phyloP scores from a whole-genome alignment of 2,329 filamentous ascomycete species.

The Colletotrichum siamense region DNA sequence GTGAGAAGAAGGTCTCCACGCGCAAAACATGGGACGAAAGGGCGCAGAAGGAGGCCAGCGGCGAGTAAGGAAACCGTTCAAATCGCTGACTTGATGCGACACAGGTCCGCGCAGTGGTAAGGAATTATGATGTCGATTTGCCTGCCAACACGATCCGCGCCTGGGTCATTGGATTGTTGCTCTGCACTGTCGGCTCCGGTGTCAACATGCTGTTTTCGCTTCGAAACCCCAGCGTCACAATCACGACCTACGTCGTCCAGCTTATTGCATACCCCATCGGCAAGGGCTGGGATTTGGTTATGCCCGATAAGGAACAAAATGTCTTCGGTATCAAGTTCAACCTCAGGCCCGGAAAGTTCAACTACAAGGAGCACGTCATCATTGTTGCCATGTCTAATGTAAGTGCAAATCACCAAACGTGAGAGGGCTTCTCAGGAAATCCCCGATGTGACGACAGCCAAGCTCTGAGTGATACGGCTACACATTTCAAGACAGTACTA shows the following conservation, averaged over 20 bases:
- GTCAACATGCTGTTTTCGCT: conserved; percentile 67
- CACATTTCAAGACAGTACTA: conserved; percentile 6
- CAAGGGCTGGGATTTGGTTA: conserved; percentile 57
- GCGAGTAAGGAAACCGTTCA: neutral
- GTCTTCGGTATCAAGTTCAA: conserved; percentile 61
- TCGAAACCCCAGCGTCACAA: conserved; percentile 62
- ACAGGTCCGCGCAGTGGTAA: conserved; percentile 68
- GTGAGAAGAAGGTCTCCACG: conserved; percentile 15
- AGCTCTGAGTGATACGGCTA: neutral
- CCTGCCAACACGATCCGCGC: conserved; percentile 70
- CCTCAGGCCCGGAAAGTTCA: conserved; percentile 62
- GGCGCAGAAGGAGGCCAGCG: neutral
- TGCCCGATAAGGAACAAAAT: conserved; percentile 58
- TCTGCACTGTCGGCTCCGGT: conserved; percentile 67
- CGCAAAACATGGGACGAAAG: neutral
- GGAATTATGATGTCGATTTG: conserved; percentile 69
- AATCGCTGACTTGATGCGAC: conserved; percentile 7
- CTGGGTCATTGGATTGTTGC: conserved; percentile 65
- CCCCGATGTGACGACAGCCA: neutral
- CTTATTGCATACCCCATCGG: conserved; percentile 67
- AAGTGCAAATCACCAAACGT: conserved; percentile 28
- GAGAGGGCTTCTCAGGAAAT: neutral
- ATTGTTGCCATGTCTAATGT: conserved; percentile 71
- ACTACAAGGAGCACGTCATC: conserved; percentile 66
- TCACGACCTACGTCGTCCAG: conserved; percentile 68